These are phyloP conservation scores for Eimeria zaria DNA, from an alignment of 169 alveolate species.

Conservation along the genomic window DNA sequence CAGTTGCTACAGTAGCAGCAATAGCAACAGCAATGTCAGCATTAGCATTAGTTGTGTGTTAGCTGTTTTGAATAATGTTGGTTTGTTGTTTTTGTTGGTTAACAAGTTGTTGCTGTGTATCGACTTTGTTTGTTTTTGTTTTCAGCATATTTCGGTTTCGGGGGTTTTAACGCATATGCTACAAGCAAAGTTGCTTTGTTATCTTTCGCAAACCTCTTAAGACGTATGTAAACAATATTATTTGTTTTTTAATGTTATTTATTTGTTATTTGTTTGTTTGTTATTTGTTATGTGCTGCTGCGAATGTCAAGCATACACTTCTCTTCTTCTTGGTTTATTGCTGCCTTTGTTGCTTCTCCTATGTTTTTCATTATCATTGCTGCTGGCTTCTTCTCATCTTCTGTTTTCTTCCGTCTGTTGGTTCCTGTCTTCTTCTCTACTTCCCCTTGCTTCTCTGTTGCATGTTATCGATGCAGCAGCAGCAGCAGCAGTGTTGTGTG, in stretches of 20 bases:
- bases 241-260: background rate
- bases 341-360: background rate
- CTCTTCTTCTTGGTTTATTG: background rate
- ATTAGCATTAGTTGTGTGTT: background rate
- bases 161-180: constrained; percentile 24
- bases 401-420: background rate
- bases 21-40: background rate
- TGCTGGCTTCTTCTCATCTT: background rate
- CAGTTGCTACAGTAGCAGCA: background rate
- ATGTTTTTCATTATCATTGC: too few species aligned
- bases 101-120: too few species aligned
- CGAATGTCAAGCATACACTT: too few species aligned
- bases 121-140: background rate
- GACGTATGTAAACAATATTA: background rate
- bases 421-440: too few species aligned
- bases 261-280: too few species aligned
- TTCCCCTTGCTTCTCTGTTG: too few species aligned
- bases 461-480: too few species aligned
- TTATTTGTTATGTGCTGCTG: background rate
- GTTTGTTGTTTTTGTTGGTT: too few species aligned
- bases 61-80: too few species aligned
- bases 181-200: constrained; percentile 7
- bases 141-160: constrained; percentile 6
- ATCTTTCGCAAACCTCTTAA: background rate
- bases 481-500: too few species aligned